A percentile compares a stretch with the other conserved stretches of the same genome.
These are phyloP conservation scores for Cardiosporidium cionae DNA, from an alignment of 169 alveolate species.

Conservation along the genomic window DNA sequence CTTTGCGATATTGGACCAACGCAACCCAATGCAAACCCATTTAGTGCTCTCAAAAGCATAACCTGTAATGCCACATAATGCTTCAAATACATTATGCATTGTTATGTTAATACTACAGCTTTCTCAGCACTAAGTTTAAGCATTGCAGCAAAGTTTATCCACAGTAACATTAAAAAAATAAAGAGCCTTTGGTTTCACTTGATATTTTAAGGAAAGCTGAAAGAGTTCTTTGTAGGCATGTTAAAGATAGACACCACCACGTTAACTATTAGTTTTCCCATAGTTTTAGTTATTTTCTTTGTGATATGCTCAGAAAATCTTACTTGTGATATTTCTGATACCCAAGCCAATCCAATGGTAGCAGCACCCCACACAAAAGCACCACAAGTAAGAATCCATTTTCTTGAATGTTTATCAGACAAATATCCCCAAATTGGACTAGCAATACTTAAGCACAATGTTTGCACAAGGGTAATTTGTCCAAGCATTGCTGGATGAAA, in stretches of 20 bases:
- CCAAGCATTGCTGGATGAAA: constrained; percentile 69
- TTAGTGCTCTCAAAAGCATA: constrained; percentile 57
- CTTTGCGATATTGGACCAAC: constrained; percentile 71
- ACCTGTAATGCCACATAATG: constrained; percentile 45
- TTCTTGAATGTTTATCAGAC: constrained; percentile 66
- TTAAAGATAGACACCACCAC: too few species aligned
- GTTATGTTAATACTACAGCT: too few species aligned
- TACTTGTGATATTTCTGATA: constrained; percentile 50
- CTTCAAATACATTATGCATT: too few species aligned
- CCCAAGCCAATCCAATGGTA: constrained; percentile 57
- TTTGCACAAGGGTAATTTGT: constrained; percentile 65
- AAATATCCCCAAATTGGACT: constrained; percentile 81
- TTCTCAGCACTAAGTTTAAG: too few species aligned
- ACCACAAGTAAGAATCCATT: constrained; percentile 71
- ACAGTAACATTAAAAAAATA: too few species aligned
- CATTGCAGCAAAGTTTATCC: too few species aligned
- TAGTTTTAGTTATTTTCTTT: too few species aligned
- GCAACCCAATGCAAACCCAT: constrained; percentile 69
- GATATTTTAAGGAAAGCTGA: too few species aligned
- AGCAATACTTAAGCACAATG: constrained; percentile 60
- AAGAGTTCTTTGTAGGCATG: too few species aligned
- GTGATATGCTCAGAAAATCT: too few species aligned
- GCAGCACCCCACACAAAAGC: constrained; percentile 70
- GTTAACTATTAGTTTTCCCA: too few species aligned
- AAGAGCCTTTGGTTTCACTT: too few species aligned